Evolutionary conservation across 2,329 filamentous ascomycete genomes (phyloP).

Genomic region (Daldinia eschscholtzii): DNA sequence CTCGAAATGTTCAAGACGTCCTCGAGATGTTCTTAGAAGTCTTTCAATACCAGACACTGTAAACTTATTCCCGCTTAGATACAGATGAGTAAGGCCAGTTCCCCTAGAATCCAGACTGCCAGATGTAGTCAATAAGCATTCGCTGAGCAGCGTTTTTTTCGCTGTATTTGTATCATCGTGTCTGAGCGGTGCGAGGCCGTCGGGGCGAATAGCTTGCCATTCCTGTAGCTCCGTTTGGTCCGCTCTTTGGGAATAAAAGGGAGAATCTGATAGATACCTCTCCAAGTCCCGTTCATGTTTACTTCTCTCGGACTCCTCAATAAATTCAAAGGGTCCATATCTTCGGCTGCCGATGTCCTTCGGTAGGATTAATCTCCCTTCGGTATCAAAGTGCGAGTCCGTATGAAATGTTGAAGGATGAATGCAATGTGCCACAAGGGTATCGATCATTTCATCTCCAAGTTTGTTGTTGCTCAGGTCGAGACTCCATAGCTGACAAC

Average conservation of each 20-base stretch:
- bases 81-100: conserved; percentile 66
- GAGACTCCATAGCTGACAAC: conserved; percentile 66
- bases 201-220: conserved; percentile 52
- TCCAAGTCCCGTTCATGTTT: conserved; percentile 59
- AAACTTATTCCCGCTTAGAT: conserved; percentile 64
- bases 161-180: conserved; percentile 53
- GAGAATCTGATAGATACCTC: conserved; percentile 64
- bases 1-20: conserved; percentile 66
- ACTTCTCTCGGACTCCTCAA: conserved; percentile 64
- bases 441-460: conserved; percentile 59
- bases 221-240: conserved; percentile 46
- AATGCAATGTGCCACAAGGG: conserved; percentile 53
- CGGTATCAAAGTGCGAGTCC: conserved; percentile 57
- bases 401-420: conserved; percentile 52
- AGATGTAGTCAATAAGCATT: conserved; percentile 26
- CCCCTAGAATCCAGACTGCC: conserved; percentile 40
- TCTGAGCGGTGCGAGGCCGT: conserved; percentile 52
- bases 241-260: conserved; percentile 53
- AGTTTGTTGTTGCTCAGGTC: conserved; percentile 67
- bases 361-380: conserved; percentile 59
- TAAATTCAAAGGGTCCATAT: conserved; percentile 59
- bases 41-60: conserved; percentile 59
- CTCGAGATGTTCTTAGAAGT: conserved; percentile 59
- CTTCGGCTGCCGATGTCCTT: conserved; percentile 49
- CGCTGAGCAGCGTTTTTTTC: conserved; percentile 51